Percentiles rank a stretch among this genome's conserved stretches.
Evolutionary conservation across 2,329 filamentous ascomycete species (phyloP).

Genomic region (Xylariaceae sp.): DNA sequence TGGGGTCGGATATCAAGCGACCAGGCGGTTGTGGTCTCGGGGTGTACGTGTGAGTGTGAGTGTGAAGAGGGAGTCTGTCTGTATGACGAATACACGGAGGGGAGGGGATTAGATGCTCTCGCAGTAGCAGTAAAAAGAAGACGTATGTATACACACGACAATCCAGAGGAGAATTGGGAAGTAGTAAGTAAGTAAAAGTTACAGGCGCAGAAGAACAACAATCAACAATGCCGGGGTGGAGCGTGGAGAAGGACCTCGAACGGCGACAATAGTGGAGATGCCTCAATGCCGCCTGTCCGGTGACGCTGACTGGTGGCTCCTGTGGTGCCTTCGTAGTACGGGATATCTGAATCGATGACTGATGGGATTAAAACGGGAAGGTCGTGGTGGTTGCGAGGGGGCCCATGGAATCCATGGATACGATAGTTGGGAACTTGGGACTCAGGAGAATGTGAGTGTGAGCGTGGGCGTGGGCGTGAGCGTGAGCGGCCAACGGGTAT

Average conservation of each 20-base stretch:
- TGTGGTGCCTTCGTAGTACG: background rate
- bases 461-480: too few relatives aligned
- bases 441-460: background rate
- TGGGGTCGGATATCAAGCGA: constrained; percentile 26
- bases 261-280: constrained; percentile 16
- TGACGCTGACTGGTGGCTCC: constrained; percentile 1
- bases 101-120: constrained; percentile 17
- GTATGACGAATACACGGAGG: constrained; percentile 9
- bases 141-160: constrained; percentile 16
- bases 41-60: constrained; percentile 4
- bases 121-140: constrained; percentile 3
- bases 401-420: background rate
- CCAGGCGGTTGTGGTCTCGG: constrained; percentile 24
- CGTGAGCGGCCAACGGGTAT: background rate
- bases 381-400: constrained; percentile 1
- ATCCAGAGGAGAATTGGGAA: background rate
- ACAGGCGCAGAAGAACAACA: constrained; percentile 6
- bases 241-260: background rate
- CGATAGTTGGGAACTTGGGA: background rate
- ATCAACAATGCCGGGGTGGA: constrained; percentile 8
- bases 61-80: background rate
- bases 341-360: background rate
- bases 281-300: constrained; percentile 1
- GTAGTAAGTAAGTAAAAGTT: background rate
- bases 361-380: background rate